Evolutionary conservation across 148 eudicot species (phyloP).

Genomic region (Diospyros lotus): DNA sequence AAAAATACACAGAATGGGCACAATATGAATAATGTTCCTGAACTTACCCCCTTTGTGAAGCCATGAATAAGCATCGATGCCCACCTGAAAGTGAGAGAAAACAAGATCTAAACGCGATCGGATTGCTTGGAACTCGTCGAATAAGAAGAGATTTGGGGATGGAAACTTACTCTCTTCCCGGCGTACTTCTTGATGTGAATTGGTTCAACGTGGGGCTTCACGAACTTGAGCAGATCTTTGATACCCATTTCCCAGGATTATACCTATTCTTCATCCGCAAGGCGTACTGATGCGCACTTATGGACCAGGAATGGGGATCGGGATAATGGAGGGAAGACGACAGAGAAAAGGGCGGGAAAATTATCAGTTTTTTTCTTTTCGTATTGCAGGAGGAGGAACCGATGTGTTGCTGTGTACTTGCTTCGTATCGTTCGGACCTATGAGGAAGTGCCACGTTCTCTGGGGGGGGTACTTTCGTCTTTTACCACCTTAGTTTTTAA

Average conservation of each 20-base stretch:
- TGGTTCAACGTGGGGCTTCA: constrained; percentile 78
- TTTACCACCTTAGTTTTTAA: too few species aligned
- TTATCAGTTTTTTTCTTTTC: neutral
- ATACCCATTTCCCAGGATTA: constrained; percentile 51
- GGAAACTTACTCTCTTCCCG: constrained; percentile 55
- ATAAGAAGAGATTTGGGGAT: neutral
- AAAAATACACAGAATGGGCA: neutral
- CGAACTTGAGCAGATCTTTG: constrained; percentile 69
- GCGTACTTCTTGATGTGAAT: constrained; percentile 67
- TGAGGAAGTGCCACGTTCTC: too few species aligned
- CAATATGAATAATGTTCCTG: neutral
- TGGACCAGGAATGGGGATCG: neutral
- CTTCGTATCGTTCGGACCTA: too few species aligned
- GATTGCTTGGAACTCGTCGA: neutral
- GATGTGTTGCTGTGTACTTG: too few species aligned
- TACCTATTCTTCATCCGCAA: neutral
- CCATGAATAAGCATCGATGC: constrained; percentile 93
- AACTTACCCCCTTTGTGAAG: constrained; percentile 83
- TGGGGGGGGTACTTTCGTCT: too few species aligned
- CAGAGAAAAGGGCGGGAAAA: constrained; percentile 23
- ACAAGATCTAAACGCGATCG: neutral
- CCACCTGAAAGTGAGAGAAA: constrained; percentile 39
- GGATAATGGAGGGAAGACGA: neutral
- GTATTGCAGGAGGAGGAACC: too few species aligned
- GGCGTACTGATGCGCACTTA: neutral